Conservation (phyloP, 805 yeast species). For the Ogataea henricii region DNA sequence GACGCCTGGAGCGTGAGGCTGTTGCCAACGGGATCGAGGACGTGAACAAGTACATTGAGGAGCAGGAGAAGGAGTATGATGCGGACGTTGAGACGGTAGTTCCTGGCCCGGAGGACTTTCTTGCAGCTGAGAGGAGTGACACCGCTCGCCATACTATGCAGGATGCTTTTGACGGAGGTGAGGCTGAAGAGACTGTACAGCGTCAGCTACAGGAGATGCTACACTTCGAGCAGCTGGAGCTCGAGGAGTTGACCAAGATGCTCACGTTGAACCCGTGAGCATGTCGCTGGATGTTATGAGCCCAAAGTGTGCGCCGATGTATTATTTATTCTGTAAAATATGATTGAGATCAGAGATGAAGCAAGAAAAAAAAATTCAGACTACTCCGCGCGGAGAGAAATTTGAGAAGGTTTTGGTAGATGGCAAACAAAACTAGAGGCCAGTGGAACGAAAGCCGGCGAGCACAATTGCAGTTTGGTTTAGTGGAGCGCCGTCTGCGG, state of each 20-base stretch:
- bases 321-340: not conserved
- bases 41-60: constrained; percentile 20
- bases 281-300: not conserved
- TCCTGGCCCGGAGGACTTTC: not conserved
- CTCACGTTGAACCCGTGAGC: constrained; percentile 17
- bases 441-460: not conserved
- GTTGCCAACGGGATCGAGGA: constrained; percentile 18
- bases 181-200: constrained; percentile 14
- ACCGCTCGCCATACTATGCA: not conserved
- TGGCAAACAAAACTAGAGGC: not conserved
- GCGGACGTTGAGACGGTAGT: constrained; percentile 30
- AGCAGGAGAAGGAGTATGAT: constrained; percentile 27
- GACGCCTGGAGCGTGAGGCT: constrained; percentile 24
- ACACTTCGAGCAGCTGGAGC: constrained; percentile 28
- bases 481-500: too few relatives aligned
- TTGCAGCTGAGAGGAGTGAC: not conserved
- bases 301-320: not conserved
- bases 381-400: constrained; percentile 1
- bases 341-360: not conserved
- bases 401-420: not conserved
- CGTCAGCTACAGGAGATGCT: constrained; percentile 33
- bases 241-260: constrained; percentile 33
- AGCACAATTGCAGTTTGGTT: not conserved
- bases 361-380: not conserved
- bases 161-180: not conserved